A percentile compares a stretch with the other conserved stretches of the same genome.
phyloP scores from a whole-genome alignment of 2,329 filamentous ascomycete genomes.

The Phialophora macrospora region DNA sequence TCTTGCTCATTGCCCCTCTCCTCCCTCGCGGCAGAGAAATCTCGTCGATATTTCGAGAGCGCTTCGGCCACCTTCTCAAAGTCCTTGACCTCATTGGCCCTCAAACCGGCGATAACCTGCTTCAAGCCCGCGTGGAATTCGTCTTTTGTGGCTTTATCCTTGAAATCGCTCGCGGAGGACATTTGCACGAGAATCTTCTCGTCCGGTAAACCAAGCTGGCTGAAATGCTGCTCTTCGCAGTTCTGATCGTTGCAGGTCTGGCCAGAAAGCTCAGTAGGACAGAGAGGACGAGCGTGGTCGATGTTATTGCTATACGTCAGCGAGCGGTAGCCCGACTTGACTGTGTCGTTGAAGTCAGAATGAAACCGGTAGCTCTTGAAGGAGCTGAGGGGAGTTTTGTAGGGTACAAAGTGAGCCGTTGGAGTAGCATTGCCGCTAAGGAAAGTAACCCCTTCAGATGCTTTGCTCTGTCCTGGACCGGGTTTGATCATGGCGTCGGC shows the following conservation, averaged over 20 bases:
- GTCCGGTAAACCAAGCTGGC: constrained; percentile 68
- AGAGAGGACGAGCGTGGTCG: constrained; percentile 73
- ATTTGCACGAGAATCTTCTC: constrained; percentile 58
- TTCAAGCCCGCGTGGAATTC: constrained; percentile 54
- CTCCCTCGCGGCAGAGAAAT: constrained; percentile 31
- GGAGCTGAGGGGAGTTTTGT: constrained; percentile 78
- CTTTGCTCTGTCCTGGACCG: constrained; percentile 6
- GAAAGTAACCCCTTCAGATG: constrained; percentile 1
- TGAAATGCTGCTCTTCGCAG: constrained; percentile 83
- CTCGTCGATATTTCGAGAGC: constrained; percentile 57
- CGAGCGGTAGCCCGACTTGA: constrained; percentile 80
- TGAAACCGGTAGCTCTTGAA: constrained; percentile 94
- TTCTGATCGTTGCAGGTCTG: constrained; percentile 73
- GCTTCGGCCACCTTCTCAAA: constrained; percentile 55
- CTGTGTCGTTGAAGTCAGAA: constrained; percentile 70
- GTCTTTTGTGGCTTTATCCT: constrained; percentile 52
- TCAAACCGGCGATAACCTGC: constrained; percentile 56
- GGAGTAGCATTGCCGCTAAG: constrained; percentile 23
- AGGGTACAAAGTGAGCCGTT: constrained; percentile 61
- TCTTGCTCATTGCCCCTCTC: constrained; percentile 3
- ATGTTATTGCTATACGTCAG: constrained; percentile 94
- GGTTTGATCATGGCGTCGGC: constrained; percentile 25
- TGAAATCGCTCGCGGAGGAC: constrained; percentile 53
- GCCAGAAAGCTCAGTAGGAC: constrained; percentile 73
- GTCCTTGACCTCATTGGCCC: constrained; percentile 56